Conservation (phyloP, 2,329 filamentous ascomycete species). For the Cytospora mali region DNA sequence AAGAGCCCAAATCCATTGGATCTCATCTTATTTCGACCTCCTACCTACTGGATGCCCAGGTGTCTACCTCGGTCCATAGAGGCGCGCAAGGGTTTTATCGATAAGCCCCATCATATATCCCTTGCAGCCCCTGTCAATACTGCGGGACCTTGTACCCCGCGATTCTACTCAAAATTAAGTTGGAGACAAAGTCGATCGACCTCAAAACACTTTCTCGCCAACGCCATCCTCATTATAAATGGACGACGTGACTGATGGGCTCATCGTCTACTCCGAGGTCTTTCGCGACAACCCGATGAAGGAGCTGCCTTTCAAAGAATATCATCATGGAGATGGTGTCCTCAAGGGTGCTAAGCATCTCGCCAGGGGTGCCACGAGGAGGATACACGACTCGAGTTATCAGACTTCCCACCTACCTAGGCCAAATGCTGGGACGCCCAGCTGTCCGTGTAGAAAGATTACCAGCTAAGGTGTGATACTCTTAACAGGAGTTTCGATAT, state of each 20-base stretch:
- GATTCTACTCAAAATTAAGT: slow-evolving; percentile 5
- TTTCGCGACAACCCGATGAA: slow-evolving; percentile 69
- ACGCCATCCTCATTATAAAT: slow-evolving; percentile 65
- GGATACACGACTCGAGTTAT: slow-evolving; percentile 79
- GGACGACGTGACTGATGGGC: slow-evolving; percentile 39
- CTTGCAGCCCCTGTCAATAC: no score
- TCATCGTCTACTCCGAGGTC: slow-evolving; percentile 75
- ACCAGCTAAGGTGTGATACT: neutral
- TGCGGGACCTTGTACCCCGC: slow-evolving; percentile 17
- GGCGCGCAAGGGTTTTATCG: no score
- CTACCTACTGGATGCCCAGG: no score
- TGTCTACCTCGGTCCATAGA: no score
- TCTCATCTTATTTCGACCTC: no score
- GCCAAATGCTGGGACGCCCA: slow-evolving; percentile 40
- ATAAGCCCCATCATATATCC: no score
- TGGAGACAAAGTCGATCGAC: neutral
- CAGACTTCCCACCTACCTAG: slow-evolving; percentile 61
- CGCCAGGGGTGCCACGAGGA: slow-evolving; percentile 85
- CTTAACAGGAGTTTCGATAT: neutral
- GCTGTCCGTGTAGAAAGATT: slow-evolving; percentile 41
- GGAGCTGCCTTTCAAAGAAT: slow-evolving; percentile 80
- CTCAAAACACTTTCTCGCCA: slow-evolving; percentile 62
- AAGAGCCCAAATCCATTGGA: no score
- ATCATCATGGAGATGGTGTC: slow-evolving; percentile 80
- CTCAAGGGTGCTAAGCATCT: slow-evolving; percentile 67